Base-by-base conservation (phyloP, 2,329 filamentous ascomycete species). In the Phaeomoniella chlamydospora region DNA sequence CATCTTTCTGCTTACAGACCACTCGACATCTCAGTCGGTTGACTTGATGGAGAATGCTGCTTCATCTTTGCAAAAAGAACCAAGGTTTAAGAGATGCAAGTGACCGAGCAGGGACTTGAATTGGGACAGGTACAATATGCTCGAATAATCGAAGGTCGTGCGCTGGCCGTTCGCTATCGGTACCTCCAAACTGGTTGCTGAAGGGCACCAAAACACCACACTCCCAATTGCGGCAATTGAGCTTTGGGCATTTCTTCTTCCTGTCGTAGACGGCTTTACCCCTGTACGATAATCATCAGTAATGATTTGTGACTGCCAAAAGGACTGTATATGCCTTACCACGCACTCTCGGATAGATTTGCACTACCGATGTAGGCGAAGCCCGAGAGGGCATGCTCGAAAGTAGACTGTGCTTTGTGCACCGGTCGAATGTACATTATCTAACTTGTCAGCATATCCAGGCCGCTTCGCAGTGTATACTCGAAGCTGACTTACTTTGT, bases 181-280 rank as follows among this genome's bases (percentile, higher is more conserved):
- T 26, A n/a, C n/a, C 22, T 26, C 22, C 22, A 9, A 26, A n/a
- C 22, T 6, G 42, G 36, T 49, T 38, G 30, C 44, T 47, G 15
- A 81, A 63, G 6, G 77, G 75, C 29, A 94, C 54, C 15, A 96
- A 48, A 1, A 98, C 82, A 22, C 90, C 90, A 51, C 86, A 94
- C 59, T 96, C 90, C 87, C 88, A 96, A 55, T 96, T 98, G 37
- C 82, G 76, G 55, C 81, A 86, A 42, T 72, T 86, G 43, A 96
- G 66, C 55, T 85, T 93, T 10, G 75, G 72, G 41, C 71, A 58
- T 41, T 77, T 77, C 2, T 73, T 79, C 5, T 54, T 58, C 45
- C 70, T 74, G 48, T 92, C 79, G 49, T 77, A 76, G 37, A 77
- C 72, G 18, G 94, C 58, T 33, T 76, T 76, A 15, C 88, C 90